Conservation (phyloP, 306 rosid genomes). For the Cicer pinnatifidum region DNA sequence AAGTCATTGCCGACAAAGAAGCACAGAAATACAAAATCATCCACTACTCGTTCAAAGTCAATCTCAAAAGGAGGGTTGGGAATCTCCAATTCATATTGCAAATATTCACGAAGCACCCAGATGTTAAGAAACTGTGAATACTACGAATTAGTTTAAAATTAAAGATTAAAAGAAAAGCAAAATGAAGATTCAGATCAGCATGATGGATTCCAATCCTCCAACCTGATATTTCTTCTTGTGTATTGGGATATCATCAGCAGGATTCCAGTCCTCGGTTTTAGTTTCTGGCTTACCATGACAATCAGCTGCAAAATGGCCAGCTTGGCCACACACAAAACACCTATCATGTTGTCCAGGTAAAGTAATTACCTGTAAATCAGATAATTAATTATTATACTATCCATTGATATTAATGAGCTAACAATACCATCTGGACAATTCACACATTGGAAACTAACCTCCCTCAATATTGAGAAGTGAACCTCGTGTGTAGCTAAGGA, state of each 20-base stretch:
- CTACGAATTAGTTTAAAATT: constrained; percentile 29
- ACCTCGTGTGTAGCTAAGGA: constrained; percentile 88
- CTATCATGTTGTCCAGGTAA: constrained; percentile 85
- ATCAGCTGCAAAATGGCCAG: constrained; percentile 91
- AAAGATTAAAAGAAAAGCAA: constrained; percentile 19
- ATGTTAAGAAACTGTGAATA: constrained; percentile 70
- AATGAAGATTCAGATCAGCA: constrained; percentile 39
- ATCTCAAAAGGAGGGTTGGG: constrained; percentile 75
- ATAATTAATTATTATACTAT: constrained; percentile 44
- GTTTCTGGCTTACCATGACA: constrained; percentile 73
- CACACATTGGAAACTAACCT: constrained; percentile 63
- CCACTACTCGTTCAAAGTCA: constrained; percentile 72
- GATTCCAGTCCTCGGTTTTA: constrained; percentile 52
- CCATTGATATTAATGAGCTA: constrained; percentile 39
- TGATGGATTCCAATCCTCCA: constrained; percentile 39
- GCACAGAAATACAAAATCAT: constrained; percentile 84
- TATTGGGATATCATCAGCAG: constrained; percentile 68
- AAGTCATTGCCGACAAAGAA: constrained; percentile 85
- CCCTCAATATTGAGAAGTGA: constrained; percentile 90
- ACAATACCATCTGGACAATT: constrained; percentile 24
- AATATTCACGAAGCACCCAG: constrained; percentile 84
- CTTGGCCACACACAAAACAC: constrained; percentile 81
- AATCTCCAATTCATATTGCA: constrained; percentile 76
- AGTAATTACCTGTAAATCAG: constrained; percentile 63
- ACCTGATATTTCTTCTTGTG: constrained; percentile 95